Base-by-base conservation (phyloP, 345 rosid genomes). In the Cochlearia excelsa region DNA sequence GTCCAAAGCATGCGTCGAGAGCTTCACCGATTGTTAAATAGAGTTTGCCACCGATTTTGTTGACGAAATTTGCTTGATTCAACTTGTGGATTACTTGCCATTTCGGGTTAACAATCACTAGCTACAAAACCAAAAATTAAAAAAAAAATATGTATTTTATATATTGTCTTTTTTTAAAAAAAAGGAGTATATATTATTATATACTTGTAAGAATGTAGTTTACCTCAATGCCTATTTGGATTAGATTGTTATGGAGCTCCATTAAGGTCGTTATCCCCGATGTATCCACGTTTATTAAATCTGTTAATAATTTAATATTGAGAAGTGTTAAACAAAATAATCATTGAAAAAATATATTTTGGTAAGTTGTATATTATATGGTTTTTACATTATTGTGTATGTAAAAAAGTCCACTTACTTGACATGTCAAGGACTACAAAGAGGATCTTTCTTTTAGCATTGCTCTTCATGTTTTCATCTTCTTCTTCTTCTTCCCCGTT, bases 11-110 rank as follows among this genome's bases (percentile, higher is more conserved):
- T 60, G 82, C 82, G 62, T 81, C 90, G 39, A 81, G 46, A 50
- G 98, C 95, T 76, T 88, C 98, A 28, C 68, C 82, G 49, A 88
- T 72, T 5, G 84, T 84, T 54, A 88, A 55, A 71, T 71, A 88
- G 48, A 86, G 70, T 67, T 71, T 83, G 61, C 88, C 90, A 66
- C 87, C 86, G 30, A 84, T 74, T 71, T 71, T 81, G 39, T 35
- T 66, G 66, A 74, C 80, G 63, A 80, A 80, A 54, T 80, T 80
- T 35, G 85, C 71, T 56, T 76, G 26, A 77, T 66, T 91, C 72
- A 91, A 77, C 80, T 88, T 91, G 79, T 88, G 87, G 51, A 80
- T 73, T 67, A 91, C 96, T 72, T 80, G 77, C 95, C 96, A 88
- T 67, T 76, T 85, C 2, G 96, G 98, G 62, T 83, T 88, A 9